phyloP scores from a whole-genome alignment of 1,284 basidiomycete genomes.

The Xerocomus amazonicus region DNA sequence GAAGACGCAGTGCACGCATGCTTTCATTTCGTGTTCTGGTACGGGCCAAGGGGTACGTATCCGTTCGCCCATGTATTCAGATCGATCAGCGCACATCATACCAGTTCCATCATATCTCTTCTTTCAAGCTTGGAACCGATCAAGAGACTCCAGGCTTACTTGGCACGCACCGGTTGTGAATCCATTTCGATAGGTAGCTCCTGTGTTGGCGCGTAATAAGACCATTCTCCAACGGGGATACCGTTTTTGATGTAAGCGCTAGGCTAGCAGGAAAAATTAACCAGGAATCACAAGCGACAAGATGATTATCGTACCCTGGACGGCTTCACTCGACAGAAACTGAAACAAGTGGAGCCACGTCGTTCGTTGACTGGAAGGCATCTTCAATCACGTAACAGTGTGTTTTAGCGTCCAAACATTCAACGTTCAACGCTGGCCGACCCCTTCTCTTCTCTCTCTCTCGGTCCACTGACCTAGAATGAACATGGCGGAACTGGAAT shows the following conservation, averaged over 20 bases:
- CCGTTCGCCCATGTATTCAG: constrained; percentile 1
- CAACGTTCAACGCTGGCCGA: not conserved
- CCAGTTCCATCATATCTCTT: not conserved
- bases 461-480: not conserved
- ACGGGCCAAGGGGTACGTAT: constrained; percentile 5
- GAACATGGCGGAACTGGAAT: not conserved
- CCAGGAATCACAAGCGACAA: not conserved
- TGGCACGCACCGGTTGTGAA: constrained; percentile 2
- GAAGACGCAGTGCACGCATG: not conserved
- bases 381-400: not conserved
- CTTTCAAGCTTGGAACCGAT: constrained; percentile 15
- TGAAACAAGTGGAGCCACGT: not conserved
- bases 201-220: constrained; percentile 12
- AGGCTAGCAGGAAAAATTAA: not conserved
- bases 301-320: not conserved
- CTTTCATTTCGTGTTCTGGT: not conserved
- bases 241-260: not conserved
- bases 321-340: not conserved
- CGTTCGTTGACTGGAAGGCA: not conserved
- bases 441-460: not conserved
- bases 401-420: not conserved
- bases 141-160: not conserved
- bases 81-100: constrained; percentile 14
- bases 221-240: not conserved
- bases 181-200: not conserved